Percentiles rank a stretch among this genome's conserved stretches.
Evolutionary conservation across 2,329 filamentous ascomycete species (phyloP).

Genomic region (Rhynchosporium secalis): DNA sequence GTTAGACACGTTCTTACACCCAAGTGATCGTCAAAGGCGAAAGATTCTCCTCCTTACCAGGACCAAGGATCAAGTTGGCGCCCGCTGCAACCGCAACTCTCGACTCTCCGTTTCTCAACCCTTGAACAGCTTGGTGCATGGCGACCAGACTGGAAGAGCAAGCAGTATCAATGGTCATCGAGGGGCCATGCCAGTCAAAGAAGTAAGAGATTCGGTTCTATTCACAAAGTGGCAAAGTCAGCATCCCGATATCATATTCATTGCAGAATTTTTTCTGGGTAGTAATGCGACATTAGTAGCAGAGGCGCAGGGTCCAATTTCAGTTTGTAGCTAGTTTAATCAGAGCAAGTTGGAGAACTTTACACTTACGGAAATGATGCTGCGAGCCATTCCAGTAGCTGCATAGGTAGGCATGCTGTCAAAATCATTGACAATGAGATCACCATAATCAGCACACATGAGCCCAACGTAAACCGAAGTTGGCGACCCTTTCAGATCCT

Average conservation of each 20-base stretch:
- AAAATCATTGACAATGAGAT: constrained; percentile 14
- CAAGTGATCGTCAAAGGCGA: neutral
- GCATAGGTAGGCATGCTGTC: constrained; percentile 17
- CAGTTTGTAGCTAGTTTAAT: too few relatives aligned
- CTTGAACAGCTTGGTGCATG: constrained; percentile 15
- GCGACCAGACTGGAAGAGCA: constrained; percentile 44
- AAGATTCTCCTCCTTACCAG: constrained; percentile 14
- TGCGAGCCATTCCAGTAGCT: constrained; percentile 33
- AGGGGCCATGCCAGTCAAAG: constrained; percentile 44
- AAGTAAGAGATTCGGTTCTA: constrained; percentile 44
- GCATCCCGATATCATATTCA: too few relatives aligned
- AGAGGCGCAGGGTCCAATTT: too few relatives aligned
- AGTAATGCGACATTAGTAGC: too few relatives aligned
- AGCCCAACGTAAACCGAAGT: constrained; percentile 39
- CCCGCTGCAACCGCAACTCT: constrained; percentile 42
- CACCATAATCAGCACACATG: constrained; percentile 42
- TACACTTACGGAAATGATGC: constrained; percentile 44
- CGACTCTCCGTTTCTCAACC: constrained; percentile 1
- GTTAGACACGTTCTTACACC: neutral
- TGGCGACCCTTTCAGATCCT: constrained; percentile 26
- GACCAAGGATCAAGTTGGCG: constrained; percentile 27
- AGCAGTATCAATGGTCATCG: constrained; percentile 48
- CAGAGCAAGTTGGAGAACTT: too few relatives aligned
- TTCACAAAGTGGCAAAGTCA: too few relatives aligned
- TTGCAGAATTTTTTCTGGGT: too few relatives aligned